These are phyloP conservation scores for Alternaria novae-zelandiae DNA, from an alignment of 2,329 filamentous ascomycete species.

Conservation along the genomic window DNA sequence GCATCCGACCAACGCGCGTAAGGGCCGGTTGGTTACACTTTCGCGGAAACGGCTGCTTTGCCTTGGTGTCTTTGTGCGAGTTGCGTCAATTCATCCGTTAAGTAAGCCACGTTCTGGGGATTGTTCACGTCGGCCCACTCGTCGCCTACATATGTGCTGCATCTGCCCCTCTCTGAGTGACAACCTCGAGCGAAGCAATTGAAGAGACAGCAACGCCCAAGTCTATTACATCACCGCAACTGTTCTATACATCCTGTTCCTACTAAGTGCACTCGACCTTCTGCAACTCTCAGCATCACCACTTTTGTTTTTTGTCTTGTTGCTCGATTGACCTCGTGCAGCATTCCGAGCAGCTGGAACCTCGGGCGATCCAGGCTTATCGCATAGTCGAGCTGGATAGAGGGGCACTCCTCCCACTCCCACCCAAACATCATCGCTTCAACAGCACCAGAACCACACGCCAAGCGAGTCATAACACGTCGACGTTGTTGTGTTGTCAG, in stretches of 20 bases:
- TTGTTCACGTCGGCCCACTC: slow-evolving; percentile 36
- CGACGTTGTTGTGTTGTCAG: slow-evolving; percentile 35
- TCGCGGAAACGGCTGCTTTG: slow-evolving; percentile 20
- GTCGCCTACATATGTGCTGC: slow-evolving; percentile 42
- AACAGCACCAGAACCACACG: slow-evolving; percentile 12
- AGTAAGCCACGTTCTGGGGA: slow-evolving; percentile 34
- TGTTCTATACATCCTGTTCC: background rate
- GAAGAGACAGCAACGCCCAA: slow-evolving; percentile 9
- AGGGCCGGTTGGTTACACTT: slow-evolving; percentile 9
- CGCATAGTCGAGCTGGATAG: slow-evolving; percentile 27
- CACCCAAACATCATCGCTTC: slow-evolving; percentile 9
- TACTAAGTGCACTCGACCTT: background rate
- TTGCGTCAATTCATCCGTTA: slow-evolving; percentile 28
- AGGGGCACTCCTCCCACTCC: slow-evolving; percentile 26
- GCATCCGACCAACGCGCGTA: slow-evolving; percentile 5
- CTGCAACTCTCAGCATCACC: background rate
- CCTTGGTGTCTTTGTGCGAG: slow-evolving; percentile 16
- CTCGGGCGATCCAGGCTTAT: slow-evolving; percentile 46
- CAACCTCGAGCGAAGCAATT: slow-evolving; percentile 18
- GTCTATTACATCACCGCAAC: slow-evolving; percentile 11
- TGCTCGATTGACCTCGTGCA: slow-evolving; percentile 16
- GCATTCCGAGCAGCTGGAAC: slow-evolving; percentile 32
- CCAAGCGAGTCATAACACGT: slow-evolving; percentile 14
- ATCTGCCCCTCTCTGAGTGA: slow-evolving; percentile 38
- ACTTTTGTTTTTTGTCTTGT: background rate